Conservation (phyloP, 2,329 filamentous ascomycete species). For the Chaetomiaceae sp. region DNA sequence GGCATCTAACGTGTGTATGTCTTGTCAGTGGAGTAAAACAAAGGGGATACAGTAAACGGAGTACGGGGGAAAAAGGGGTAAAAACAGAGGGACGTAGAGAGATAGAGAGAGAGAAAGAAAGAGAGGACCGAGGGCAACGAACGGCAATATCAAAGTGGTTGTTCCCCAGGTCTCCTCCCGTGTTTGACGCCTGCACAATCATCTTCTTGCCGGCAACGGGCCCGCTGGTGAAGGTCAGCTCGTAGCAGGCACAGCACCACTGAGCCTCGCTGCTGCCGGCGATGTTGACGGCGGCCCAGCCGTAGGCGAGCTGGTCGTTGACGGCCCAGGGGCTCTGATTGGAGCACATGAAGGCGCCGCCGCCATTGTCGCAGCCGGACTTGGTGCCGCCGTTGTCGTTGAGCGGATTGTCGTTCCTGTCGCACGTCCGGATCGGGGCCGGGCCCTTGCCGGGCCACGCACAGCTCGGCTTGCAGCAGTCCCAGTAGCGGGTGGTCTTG, state of each 20-base stretch:
- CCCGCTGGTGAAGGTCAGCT: conserved; percentile 55
- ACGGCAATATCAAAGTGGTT: conserved; percentile 54
- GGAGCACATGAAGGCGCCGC: conserved; percentile 50
- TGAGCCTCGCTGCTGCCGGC: conserved; percentile 33
- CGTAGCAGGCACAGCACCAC: conserved; percentile 47
- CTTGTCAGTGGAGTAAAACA: neutral
- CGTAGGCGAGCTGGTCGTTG: conserved; percentile 48
- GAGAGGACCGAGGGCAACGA: conserved; percentile 17
- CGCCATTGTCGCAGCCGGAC: conserved; percentile 41
- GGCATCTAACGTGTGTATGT: conserved; percentile 35
- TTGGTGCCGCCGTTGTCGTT: conserved; percentile 35
- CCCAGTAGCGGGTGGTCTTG: conserved; percentile 40
- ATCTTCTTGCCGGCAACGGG: conserved; percentile 53
- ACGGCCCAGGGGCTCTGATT: conserved; percentile 49
- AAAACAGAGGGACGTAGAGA: too few species aligned
- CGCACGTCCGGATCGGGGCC: conserved; percentile 44
- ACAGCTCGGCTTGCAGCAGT: conserved; percentile 59
- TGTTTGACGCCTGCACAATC: conserved; percentile 58
- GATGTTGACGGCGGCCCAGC: conserved; percentile 50
- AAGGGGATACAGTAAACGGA: too few species aligned
- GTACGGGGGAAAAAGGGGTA: too few species aligned
- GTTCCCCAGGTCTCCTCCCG: conserved; percentile 48
- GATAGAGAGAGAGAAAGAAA: too few species aligned
- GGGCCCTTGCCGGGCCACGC: conserved; percentile 48
- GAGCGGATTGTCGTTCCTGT: conserved; percentile 46